phyloP scores from a whole-genome alignment of 768 basidiomycete species.

The Antrodiella citrinella region DNA sequence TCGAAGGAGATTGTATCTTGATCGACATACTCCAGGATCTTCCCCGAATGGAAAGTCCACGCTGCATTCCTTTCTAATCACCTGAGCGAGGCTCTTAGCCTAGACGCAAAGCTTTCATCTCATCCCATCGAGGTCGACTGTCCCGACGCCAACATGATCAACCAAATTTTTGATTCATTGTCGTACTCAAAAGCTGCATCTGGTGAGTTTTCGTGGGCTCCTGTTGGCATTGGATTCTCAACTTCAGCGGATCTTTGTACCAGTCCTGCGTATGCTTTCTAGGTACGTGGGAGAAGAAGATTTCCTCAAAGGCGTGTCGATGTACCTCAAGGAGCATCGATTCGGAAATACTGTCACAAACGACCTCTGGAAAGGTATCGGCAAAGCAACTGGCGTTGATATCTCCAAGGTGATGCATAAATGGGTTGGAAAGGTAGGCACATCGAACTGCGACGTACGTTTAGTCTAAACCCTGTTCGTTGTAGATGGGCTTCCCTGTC shows the following conservation, averaged over 20 bases:
- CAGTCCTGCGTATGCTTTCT: slow-evolving; percentile 86
- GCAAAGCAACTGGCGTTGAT: slow-evolving; percentile 63
- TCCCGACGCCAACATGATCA: slow-evolving; percentile 79
- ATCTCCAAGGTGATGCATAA: slow-evolving; percentile 79
- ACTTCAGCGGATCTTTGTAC: neutral
- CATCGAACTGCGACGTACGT: neutral
- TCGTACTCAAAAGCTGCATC: slow-evolving; percentile 83
- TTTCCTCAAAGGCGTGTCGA: slow-evolving; percentile 82
- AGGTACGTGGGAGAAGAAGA: slow-evolving; percentile 80
- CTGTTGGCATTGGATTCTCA: neutral
- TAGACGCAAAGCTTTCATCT: slow-evolving; percentile 82
- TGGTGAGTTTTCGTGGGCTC: slow-evolving; percentile 30
- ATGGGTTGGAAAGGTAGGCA: slow-evolving; percentile 74
- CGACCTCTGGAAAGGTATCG: slow-evolving; percentile 84
- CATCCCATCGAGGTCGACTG: slow-evolving; percentile 92
- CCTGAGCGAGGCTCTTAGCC: slow-evolving; percentile 64
- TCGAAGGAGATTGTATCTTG: neutral
- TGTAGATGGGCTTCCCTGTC: slow-evolving; percentile 77
- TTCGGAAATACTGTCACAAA: slow-evolving; percentile 79
- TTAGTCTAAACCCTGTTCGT: neutral
- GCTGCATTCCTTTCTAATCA: slow-evolving; percentile 75
- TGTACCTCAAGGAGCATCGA: slow-evolving; percentile 83
- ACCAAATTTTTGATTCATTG: slow-evolving; percentile 82
- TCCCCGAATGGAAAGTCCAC: slow-evolving; percentile 83
- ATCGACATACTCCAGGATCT: slow-evolving; percentile 36